These are phyloP conservation scores for Carex parvula DNA, from an alignment of 176 grass and related monocot species.

Conservation along the genomic window DNA sequence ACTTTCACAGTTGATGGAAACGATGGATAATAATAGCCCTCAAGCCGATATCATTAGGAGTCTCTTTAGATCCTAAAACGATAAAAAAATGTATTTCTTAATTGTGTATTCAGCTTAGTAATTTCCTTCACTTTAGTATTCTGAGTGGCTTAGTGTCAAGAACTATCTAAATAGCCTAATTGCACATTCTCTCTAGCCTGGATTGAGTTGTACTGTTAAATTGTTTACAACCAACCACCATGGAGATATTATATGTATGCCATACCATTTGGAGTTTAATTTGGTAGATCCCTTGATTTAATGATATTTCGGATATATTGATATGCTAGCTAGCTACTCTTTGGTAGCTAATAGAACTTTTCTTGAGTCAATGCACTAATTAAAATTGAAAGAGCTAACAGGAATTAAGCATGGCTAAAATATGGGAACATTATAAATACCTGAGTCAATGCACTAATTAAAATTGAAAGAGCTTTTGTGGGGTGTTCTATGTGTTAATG, in stretches of 20 bases:
- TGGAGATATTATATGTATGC: not conserved
- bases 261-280: slow-evolving; percentile 16
- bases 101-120: not conserved
- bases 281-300: not conserved
- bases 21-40: slow-evolving; percentile 64
- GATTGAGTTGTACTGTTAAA: slow-evolving; percentile 25
- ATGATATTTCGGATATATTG: too few species aligned
- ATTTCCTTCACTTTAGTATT: slow-evolving; percentile 16
- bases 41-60: slow-evolving; percentile 83
- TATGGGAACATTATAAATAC: not conserved
- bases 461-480: not conserved
- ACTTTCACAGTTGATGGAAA: slow-evolving; percentile 64
- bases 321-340: too few species aligned
- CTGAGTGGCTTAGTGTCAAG: not conserved
- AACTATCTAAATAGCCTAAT: not conserved
- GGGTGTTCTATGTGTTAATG: not conserved
- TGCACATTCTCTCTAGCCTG: slow-evolving; percentile 5
- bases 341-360: too few species aligned
- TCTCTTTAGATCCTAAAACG: slow-evolving; percentile 45
- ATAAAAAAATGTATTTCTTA: not conserved
- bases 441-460: not conserved
- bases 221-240: not conserved
- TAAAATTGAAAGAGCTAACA: too few species aligned
- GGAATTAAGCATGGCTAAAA: not conserved
- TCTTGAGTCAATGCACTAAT: too few species aligned